Percentiles rank a stretch among this genome's conserved stretches.
These are phyloP conservation scores for Rhodamnia rubescens DNA, from an alignment of 345 rosid species.

Conservation along the genomic window DNA sequence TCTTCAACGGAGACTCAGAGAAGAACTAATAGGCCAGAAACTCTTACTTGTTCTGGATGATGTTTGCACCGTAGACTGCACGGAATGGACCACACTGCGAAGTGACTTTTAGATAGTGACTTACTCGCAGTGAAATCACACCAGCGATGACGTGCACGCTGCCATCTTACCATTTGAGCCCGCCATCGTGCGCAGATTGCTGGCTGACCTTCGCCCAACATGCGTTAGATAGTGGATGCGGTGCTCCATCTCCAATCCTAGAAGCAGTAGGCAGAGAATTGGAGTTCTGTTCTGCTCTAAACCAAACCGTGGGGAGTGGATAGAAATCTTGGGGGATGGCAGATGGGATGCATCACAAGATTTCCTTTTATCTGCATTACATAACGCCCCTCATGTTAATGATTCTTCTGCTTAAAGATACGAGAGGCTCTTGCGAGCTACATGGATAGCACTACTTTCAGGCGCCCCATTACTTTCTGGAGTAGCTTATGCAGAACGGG, in stretches of 20 bases:
- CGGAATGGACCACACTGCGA: constrained; percentile 10
- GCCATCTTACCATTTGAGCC: constrained; percentile 3
- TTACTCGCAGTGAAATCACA: constrained; percentile 2
- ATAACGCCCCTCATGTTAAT: background rate
- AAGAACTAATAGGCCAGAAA: constrained; percentile 1
- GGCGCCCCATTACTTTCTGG: background rate
- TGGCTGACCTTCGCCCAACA: constrained; percentile 5
- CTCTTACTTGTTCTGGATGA: constrained; percentile 20
- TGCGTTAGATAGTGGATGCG: constrained; percentile 3
- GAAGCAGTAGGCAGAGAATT: constrained; percentile 14
- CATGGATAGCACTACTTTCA: background rate
- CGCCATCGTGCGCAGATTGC: constrained; percentile 10
- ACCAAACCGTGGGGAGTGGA: constrained; percentile 20
- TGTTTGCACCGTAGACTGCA: constrained; percentile 1
- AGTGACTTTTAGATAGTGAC: constrained; percentile 13
- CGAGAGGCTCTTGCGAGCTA: background rate
- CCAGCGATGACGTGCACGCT: constrained; percentile 8
- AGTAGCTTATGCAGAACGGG: background rate
- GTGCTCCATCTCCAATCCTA: background rate
- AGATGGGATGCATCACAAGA: constrained; percentile 28
- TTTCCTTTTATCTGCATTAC: background rate
- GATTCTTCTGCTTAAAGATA: background rate
- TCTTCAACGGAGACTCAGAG: constrained; percentile 14
- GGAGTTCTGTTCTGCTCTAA: constrained; percentile 24
- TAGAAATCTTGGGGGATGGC: constrained; percentile 19